Conservation (phyloP, 1,139 yeast species). For the Scheffersomyces cryptocercus region DNA sequence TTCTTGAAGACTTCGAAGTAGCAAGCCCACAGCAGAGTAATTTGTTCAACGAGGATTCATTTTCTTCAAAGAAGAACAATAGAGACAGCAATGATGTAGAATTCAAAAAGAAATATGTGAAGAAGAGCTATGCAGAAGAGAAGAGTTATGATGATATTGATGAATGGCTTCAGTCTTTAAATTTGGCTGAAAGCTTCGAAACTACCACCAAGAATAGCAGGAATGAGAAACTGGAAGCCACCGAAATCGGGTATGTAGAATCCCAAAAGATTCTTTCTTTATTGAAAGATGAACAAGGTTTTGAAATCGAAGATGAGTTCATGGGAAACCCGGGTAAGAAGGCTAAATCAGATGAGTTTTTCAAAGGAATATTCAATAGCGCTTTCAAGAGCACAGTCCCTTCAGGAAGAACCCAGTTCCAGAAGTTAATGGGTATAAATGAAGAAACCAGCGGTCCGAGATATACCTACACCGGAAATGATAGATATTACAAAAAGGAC, state of each 20-base stretch:
- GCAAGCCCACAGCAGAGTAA: background rate
- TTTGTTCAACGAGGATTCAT: background rate
- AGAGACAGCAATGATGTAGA: background rate
- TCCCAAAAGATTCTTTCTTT: background rate
- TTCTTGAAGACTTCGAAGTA: background rate
- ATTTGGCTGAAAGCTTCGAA: background rate
- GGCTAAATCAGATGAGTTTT: background rate
- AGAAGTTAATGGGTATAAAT: background rate
- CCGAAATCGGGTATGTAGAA: background rate
- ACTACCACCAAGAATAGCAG: background rate
- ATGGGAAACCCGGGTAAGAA: background rate
- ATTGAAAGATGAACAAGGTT: background rate
- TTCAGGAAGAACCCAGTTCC: background rate
- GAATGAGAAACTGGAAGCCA: background rate
- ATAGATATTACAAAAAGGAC: background rate
- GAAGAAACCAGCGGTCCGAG: conserved; percentile 1
- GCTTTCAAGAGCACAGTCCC: background rate
- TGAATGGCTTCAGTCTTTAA: background rate
- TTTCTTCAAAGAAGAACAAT: background rate
- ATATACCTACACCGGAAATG: background rate
- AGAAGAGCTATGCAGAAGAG: background rate
- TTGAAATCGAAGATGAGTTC: background rate
- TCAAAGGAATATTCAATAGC: background rate
- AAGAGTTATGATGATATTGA: background rate
- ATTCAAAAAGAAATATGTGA: too few relatives aligned